Conservation (phyloP, 192 early-diverging fungal species). For the Coemansia aciculifera region DNA sequence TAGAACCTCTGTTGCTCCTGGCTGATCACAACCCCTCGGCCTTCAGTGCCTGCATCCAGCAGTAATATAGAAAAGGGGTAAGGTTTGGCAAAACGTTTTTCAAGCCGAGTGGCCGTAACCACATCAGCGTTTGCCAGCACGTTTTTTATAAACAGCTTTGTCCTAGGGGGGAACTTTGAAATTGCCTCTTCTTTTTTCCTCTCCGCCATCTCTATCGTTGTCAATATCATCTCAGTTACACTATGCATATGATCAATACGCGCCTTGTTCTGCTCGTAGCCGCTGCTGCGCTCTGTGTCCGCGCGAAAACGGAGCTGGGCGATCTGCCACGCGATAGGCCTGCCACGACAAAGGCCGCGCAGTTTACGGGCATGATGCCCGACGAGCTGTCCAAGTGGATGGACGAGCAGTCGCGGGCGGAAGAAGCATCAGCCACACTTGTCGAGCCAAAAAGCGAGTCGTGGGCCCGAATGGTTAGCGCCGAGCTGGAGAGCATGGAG, state of each 20-base stretch:
- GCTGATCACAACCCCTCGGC: background rate
- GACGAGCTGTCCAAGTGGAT: constrained; percentile 35
- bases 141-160: background rate
- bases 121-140: background rate
- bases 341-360: background rate
- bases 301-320: background rate
- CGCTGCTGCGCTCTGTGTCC: background rate
- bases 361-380: constrained; percentile 40
- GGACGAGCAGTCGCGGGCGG: constrained; percentile 17
- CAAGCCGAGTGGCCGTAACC: too few relatives aligned
- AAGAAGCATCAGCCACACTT: background rate
- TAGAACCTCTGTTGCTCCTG: background rate
- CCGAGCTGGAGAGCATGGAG: constrained; percentile 19
- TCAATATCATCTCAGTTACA: background rate
- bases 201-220: background rate
- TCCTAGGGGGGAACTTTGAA: background rate
- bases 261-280: background rate
- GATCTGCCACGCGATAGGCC: background rate
- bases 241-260: background rate
- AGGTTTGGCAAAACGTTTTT: background rate
- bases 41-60: background rate
- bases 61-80: background rate
- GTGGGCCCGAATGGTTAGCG: constrained; percentile 7
- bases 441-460: background rate
- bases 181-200: background rate